Conservation (phyloP, 2,329 filamentous ascomycete genomes). For the Penicillium sclerotigenum region DNA sequence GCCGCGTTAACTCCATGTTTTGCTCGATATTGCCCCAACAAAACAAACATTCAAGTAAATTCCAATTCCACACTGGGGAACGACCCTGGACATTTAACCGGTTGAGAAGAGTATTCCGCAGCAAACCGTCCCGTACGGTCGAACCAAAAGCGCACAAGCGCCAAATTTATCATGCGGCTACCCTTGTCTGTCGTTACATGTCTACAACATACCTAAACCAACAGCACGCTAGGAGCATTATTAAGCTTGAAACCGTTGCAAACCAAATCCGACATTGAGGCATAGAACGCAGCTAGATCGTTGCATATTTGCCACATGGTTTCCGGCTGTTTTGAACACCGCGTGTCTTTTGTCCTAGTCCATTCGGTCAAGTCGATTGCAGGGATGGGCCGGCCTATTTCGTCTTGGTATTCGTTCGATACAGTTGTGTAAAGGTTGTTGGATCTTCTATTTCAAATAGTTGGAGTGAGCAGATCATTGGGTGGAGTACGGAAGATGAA, state of each 20-base stretch:
- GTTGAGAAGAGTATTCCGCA: constrained; percentile 14
- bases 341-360: constrained; percentile 10
- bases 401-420: constrained; percentile 10
- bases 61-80: neutral
- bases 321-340: constrained; percentile 20
- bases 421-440: constrained; percentile 9
- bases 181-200: constrained; percentile 18
- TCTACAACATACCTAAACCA: constrained; percentile 14
- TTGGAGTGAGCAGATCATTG: constrained; percentile 1
- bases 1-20: neutral
- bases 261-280: constrained; percentile 22
- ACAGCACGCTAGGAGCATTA: constrained; percentile 11
- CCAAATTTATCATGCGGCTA: constrained; percentile 18
- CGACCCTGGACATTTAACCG: neutral
- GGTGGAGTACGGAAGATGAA: neutral
- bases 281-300: constrained; percentile 21
- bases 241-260: constrained; percentile 20
- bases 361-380: constrained; percentile 3
- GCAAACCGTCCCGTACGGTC: constrained; percentile 17
- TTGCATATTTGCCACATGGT: constrained; percentile 20
- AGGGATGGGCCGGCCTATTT: constrained; percentile 14
- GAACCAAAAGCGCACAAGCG: constrained; percentile 17
- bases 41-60: neutral
- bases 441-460: neutral
- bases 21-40: neutral